A percentile compares a stretch with the other conserved stretches of the same genome.
These are phyloP conservation scores for Rhazya stricta DNA, from an alignment of 257 asterid species.

Conservation along the genomic window DNA sequence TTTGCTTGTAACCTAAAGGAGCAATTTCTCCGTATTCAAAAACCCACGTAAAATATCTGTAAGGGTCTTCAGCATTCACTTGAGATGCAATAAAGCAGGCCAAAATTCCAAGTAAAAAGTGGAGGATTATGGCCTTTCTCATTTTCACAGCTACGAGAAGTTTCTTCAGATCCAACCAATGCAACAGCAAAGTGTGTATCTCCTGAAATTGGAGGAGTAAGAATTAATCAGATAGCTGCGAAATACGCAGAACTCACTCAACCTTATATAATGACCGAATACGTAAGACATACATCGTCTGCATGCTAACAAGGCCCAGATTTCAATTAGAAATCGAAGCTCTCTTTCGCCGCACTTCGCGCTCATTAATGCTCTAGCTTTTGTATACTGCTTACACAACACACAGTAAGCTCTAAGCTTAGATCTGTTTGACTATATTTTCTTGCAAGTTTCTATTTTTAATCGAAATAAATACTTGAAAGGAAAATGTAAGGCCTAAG, in stretches of 20 bases:
- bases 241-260: conserved; percentile 3
- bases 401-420: background rate
- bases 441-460: conserved; percentile 32
- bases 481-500: background rate
- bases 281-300: conserved; percentile 18
- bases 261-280: conserved; percentile 25
- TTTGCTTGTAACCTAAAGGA: conserved; percentile 65
- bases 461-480: conserved; percentile 10
- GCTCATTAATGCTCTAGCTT: conserved; percentile 39
- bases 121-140: conserved; percentile 33
- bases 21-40: conserved; percentile 54
- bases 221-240: conserved; percentile 2
- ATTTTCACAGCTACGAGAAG: conserved; percentile 17
- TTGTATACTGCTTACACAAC: background rate
- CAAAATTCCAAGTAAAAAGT: conserved; percentile 35
- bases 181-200: background rate
- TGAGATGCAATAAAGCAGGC: conserved; percentile 28
- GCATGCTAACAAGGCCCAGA: conserved; percentile 45
- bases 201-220: background rate
- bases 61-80: conserved; percentile 58
- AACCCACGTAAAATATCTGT: conserved; percentile 45
- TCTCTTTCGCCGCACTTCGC: conserved; percentile 54
- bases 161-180: background rate
- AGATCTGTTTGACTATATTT: conserved; percentile 22
- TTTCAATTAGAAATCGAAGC: conserved; percentile 45